Evolutionary conservation across 1,139 yeast species (phyloP).

Genomic region (Blastobotrys apis): DNA sequence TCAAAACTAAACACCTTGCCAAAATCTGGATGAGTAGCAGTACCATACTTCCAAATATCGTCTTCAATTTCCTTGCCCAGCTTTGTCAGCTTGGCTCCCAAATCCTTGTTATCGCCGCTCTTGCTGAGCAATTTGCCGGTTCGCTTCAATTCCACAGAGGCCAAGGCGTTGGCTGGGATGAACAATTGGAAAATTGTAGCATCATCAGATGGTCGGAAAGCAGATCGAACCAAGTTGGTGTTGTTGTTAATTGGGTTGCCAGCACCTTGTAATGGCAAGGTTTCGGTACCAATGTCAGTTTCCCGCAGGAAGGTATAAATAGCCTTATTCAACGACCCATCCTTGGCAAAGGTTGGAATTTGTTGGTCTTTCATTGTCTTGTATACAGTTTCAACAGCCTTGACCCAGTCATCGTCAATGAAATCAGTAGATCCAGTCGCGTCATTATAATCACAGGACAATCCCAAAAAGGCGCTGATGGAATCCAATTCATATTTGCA

Average conservation of each 20-base stretch:
- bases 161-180: slow-evolving; percentile 77
- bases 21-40: slow-evolving; percentile 57
- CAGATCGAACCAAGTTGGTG: slow-evolving; percentile 70
- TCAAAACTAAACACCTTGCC: slow-evolving; percentile 83
- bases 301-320: slow-evolving; percentile 62
- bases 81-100: slow-evolving; percentile 30
- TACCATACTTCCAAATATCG: slow-evolving; percentile 61
- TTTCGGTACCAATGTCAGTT: slow-evolving; percentile 73
- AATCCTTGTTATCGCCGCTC: slow-evolving; percentile 16
- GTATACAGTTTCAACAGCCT: slow-evolving; percentile 52
- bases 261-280: slow-evolving; percentile 66
- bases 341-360: slow-evolving; percentile 54
- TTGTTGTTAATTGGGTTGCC: slow-evolving; percentile 72
- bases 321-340: slow-evolving; percentile 41
- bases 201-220: slow-evolving; percentile 86
- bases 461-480: slow-evolving; percentile 68
- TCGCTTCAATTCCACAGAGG: slow-evolving; percentile 54
- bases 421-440: slow-evolving; percentile 49
- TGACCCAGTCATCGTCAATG: slow-evolving; percentile 47
- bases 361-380: slow-evolving; percentile 57
- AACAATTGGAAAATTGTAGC: slow-evolving; percentile 73
- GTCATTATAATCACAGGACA: slow-evolving; percentile 62
- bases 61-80: slow-evolving; percentile 44
- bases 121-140: slow-evolving; percentile 24
- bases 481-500: slow-evolving; percentile 87